phyloP scores from a whole-genome alignment of 2,329 filamentous ascomycete genomes.

The Trichoderma atrobrunneum region DNA sequence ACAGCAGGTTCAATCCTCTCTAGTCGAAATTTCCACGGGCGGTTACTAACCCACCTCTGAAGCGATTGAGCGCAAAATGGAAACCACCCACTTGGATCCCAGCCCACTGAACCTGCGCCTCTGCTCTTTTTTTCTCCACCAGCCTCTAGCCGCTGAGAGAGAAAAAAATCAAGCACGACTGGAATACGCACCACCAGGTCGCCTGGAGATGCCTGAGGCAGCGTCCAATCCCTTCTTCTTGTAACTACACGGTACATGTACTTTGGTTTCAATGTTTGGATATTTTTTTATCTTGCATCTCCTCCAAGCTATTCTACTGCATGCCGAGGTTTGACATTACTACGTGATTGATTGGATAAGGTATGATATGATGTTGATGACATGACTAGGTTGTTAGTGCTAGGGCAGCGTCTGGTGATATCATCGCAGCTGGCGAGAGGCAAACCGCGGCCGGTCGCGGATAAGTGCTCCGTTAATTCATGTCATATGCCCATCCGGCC shows the following conservation, averaged over 20 bases:
- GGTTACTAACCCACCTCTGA: conserved; percentile 17
- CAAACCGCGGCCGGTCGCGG: neutral
- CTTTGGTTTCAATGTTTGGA: neutral
- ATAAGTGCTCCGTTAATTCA: neutral
- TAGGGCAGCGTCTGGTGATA: neutral
- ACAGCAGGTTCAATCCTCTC: conserved; percentile 6
- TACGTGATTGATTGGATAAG: neutral
- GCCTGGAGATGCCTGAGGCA: conserved; percentile 16
- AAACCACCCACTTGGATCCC: neutral
- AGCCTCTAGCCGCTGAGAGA: conserved; percentile 16
- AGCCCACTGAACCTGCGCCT: conserved; percentile 8
- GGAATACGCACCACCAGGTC: neutral
- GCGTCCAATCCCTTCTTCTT: neutral
- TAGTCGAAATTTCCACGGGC: conserved; percentile 30
- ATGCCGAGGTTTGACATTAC: neutral
- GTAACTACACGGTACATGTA: neutral
- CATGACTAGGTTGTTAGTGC: neutral
- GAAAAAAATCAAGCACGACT: neutral
- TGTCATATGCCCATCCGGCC: neutral
- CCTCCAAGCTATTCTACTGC: neutral
- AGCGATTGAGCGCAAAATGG: neutral
- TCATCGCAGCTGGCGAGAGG: neutral
- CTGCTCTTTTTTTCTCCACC: conserved; percentile 7
- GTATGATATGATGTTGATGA: neutral
- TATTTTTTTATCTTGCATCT: neutral